Percentiles rank a stretch among this genome's conserved stretches.
Conservation (phyloP, 2,329 filamentous ascomycete species). For the Paraphoma chrysanthemicola region DNA sequence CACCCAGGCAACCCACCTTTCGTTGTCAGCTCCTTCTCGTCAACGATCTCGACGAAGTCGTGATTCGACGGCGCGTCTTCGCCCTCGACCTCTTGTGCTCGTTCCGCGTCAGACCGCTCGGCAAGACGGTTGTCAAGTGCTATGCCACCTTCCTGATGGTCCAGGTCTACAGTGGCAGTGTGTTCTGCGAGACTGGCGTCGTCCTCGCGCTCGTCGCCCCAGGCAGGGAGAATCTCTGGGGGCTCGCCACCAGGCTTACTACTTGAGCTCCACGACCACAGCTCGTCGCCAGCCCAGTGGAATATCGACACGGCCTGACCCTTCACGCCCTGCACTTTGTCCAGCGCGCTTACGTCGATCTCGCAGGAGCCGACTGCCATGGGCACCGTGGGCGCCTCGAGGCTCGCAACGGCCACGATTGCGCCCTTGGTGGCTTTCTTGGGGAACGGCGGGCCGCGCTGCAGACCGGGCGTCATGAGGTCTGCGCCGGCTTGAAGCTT, state of each 20-base stretch:
- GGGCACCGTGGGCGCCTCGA: conserved; percentile 66
- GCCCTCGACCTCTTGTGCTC: conserved; percentile 42
- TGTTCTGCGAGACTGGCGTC: conserved; percentile 45
- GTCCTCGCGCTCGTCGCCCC: conserved; percentile 47
- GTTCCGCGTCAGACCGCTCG: conserved; percentile 40
- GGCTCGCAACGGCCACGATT: conserved; percentile 68
- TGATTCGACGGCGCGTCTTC: conserved; percentile 39
- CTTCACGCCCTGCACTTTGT: conserved; percentile 64
- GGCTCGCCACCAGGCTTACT: conserved; percentile 60
- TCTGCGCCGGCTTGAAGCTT: conserved; percentile 71
- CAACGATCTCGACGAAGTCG: conserved; percentile 46
- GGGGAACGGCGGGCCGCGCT: conserved; percentile 70
- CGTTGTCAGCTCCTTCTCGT: conserved; percentile 62
- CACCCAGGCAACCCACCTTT: conserved; percentile 54
- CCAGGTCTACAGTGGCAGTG: conserved; percentile 50
- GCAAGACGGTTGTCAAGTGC: conserved; percentile 38
- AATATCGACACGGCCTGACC: conserved; percentile 70
- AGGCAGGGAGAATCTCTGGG: conserved; percentile 63
- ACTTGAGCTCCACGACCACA: conserved; percentile 68
- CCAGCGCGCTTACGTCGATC: conserved; percentile 65
- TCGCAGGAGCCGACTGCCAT: conserved; percentile 70
- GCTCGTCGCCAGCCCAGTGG: conserved; percentile 73
- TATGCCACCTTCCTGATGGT: conserved; percentile 58
- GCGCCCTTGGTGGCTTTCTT: conserved; percentile 64
- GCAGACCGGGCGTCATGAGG: conserved; percentile 72